Percentiles rank a stretch among this genome's conserved stretches.
Evolutionary conservation across 805 yeast species (phyloP).

Genomic region (Ogataea henricii): DNA sequence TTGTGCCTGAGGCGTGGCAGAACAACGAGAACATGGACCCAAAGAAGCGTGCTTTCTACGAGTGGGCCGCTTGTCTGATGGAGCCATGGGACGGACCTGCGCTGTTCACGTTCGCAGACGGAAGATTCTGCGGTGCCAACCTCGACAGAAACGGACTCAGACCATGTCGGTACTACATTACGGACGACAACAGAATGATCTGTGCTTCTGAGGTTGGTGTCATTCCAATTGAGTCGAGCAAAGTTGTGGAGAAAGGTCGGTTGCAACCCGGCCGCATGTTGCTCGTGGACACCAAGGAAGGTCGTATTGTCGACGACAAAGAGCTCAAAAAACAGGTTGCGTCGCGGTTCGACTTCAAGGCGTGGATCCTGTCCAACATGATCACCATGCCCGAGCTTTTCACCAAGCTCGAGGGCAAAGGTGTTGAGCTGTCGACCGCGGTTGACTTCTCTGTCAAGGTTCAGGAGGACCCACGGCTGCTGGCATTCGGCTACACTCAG

Average conservation of each 20-base stretch:
- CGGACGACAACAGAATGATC: slow-evolving; percentile 91
- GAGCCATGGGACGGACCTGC: slow-evolving; percentile 99
- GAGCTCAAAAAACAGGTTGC: slow-evolving; percentile 82
- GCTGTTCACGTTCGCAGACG: slow-evolving; percentile 93
- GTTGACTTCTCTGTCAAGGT: slow-evolving; percentile 45
- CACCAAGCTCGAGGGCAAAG: slow-evolving; percentile 54
- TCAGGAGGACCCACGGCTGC: slow-evolving; percentile 79
- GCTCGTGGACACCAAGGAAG: slow-evolving; percentile 89
- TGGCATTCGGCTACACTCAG: slow-evolving; percentile 90
- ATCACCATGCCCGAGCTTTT: slow-evolving; percentile 79
- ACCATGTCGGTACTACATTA: slow-evolving; percentile 96
- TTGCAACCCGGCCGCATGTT: slow-evolving; percentile 96
- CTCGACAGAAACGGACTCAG: slow-evolving; percentile 96
- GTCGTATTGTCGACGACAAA: slow-evolving; percentile 90
- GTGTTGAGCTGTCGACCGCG: slow-evolving; percentile 27
- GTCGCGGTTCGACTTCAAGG: slow-evolving; percentile 83
- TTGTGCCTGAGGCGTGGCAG: slow-evolving; percentile 99
- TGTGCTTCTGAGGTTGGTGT: slow-evolving; percentile 99
- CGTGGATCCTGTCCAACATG: slow-evolving; percentile 88
- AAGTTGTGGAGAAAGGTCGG: slow-evolving; percentile 87
- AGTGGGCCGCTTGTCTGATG: slow-evolving; percentile 99
- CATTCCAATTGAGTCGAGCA: slow-evolving; percentile 80
- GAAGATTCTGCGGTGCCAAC: slow-evolving; percentile 97
- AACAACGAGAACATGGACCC: slow-evolving; percentile 85
- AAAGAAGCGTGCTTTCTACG: slow-evolving; percentile 90